phyloP scores from a whole-genome alignment of 306 rosid genomes.

The Mimosa bimucronata region DNA sequence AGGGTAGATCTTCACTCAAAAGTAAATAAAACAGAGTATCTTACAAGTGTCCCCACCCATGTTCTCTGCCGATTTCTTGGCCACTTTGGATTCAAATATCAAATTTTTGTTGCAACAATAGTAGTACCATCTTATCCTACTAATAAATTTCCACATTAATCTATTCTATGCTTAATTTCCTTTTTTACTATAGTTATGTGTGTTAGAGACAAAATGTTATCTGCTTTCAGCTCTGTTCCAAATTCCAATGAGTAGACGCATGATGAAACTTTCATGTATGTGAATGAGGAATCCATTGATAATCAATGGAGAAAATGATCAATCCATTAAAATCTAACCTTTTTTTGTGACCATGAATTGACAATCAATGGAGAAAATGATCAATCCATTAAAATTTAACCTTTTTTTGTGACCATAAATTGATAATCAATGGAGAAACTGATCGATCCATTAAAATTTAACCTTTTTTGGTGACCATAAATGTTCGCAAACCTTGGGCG shows the following conservation, averaged over 20 bases:
- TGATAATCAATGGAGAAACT: neutral
- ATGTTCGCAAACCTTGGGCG: neutral
- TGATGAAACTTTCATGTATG: neutral
- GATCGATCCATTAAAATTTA: neutral
- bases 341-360: neutral
- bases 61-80: neutral
- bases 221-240: neutral
- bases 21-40: neutral
- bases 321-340: neutral
- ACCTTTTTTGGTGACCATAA: neutral
- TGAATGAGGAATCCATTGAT: neutral
- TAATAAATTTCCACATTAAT: neutral
- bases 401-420: too few species aligned
- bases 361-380: neutral
- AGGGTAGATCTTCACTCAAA: neutral
- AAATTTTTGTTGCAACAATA: neutral
- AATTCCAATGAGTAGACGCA: neutral
- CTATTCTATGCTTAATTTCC: neutral
- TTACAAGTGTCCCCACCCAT: neutral
- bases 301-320: neutral
- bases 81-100: neutral
- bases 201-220: neutral
- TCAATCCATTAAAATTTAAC: neutral
- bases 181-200: neutral
- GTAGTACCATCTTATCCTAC: neutral